Base-by-base conservation (phyloP, 495 filamentous ascomycete species). In the Tetracladium marchalianum region DNA sequence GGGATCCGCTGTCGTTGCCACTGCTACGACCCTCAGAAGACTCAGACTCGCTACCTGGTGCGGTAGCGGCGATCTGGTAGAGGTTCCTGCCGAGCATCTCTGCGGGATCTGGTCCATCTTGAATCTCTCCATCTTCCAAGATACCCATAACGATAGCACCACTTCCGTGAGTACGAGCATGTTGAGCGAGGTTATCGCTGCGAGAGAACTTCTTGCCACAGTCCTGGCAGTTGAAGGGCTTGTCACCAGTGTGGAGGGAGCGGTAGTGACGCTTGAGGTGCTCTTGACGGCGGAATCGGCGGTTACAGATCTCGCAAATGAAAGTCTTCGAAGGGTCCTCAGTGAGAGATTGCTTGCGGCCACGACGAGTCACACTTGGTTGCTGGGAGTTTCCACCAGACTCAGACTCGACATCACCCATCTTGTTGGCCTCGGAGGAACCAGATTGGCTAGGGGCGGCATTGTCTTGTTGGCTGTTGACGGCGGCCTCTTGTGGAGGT, bases 201-300 rank as follows among this genome's bases (percentile, higher is more conserved):
- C 93, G 85, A 1, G 92, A 97, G 71, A 97, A 99, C 71, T 95
- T 95, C 80, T 99, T 99, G 49, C 92, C 90, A 56, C 93, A 99
- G 67, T 97, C 90, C 49, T 78, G 69, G 68, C 93, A 99, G 65
- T 95, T 87, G 62, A 97, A 97, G 6, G 93, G 93, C 79, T 99
- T 99, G 49, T 97, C 92, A 55, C 93, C 81, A 1, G 93, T 99
- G 71, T 97, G 93, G 36, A 99, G 86, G 34, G 93, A 97, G 38
- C 93, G 81, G 73, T 95, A 95, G 71, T 99, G 93, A 49, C 93
- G 87, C 80, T 97, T 97, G 47, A 99, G 82, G 58, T 99, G 93
- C 62, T 99, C 93, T 63, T 97, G 93, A 49, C 93, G 87, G 50
- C 93, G 87, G 82, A 99, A 99, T 42, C 93, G 89, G 43, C 93